These are phyloP conservation scores for Sclerotinia borealis DNA, from an alignment of 2,329 filamentous ascomycete species.

Conservation along the genomic window DNA sequence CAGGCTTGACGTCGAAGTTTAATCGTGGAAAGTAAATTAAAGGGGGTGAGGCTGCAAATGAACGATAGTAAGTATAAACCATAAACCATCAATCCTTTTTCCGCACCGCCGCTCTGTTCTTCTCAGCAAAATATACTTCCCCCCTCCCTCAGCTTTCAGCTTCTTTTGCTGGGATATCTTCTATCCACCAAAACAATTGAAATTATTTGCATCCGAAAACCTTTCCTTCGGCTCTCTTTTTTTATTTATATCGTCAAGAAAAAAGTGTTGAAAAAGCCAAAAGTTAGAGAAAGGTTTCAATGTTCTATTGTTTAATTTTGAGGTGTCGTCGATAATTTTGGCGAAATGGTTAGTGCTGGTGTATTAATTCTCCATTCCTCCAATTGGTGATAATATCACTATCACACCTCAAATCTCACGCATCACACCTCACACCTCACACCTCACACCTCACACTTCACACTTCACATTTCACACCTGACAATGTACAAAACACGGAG, in stretches of 20 bases:
- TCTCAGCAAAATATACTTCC: constrained; percentile 2
- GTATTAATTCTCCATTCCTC: constrained; percentile 10
- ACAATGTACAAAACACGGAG: not conserved
- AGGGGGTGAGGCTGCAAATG: constrained; percentile 23
- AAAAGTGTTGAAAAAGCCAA: not conserved
- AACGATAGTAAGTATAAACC: constrained; percentile 30
- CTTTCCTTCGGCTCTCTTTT: not conserved
- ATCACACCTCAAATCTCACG: not conserved
- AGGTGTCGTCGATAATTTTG: not conserved
- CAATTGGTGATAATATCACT: not conserved
- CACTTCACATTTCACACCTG: not conserved
- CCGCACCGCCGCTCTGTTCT: not conserved
- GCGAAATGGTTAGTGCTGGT: constrained; percentile 12
- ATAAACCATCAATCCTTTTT: not conserved
- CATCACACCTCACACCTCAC: not conserved
- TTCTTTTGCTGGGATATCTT: not conserved
- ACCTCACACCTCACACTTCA: not conserved
- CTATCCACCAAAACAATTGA: not conserved
- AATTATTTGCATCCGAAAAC: not conserved
- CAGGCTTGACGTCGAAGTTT: not conserved
- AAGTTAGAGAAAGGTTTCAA: not conserved
- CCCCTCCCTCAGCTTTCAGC: not conserved
- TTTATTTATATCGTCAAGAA: not conserved
- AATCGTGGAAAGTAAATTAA: constrained; percentile 1
- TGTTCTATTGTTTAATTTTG: not conserved